A percentile compares a stretch with the other conserved stretches of the same genome.
Evolutionary conservation across 352 stramenopile genomes (phyloP).

Genomic region (Pythium phragmitis): DNA sequence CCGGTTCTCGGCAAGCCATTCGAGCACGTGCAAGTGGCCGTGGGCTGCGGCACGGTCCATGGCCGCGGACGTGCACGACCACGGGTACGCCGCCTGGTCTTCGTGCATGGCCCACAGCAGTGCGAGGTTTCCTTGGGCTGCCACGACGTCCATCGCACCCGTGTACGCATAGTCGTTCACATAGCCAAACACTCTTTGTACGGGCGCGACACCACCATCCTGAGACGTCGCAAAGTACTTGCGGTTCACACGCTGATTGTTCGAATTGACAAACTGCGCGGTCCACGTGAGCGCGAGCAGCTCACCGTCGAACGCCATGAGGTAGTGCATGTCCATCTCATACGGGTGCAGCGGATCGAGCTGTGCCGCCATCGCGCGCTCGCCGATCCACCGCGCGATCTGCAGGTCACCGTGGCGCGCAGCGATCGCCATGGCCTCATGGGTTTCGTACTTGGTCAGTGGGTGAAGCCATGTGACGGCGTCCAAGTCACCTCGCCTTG

Average conservation of each 20-base stretch:
- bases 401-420: constrained; percentile 32
- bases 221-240: constrained; percentile 10
- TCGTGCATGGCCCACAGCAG: constrained; percentile 15
- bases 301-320: background rate
- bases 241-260: constrained; percentile 18
- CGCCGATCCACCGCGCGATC: constrained; percentile 37
- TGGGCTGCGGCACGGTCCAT: constrained; percentile 23
- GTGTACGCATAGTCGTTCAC: constrained; percentile 1
- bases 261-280: constrained; percentile 12
- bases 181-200: constrained; percentile 10
- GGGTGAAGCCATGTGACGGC: constrained; percentile 43
- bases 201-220: background rate
- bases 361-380: background rate
- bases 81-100: constrained; percentile 4
- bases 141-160: constrained; percentile 15
- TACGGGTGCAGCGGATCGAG: constrained; percentile 10
- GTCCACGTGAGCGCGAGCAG: constrained; percentile 15
- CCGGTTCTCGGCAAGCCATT: constrained; percentile 30
- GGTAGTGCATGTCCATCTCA: constrained; percentile 8
- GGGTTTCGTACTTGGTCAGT: constrained; percentile 32
- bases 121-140: constrained; percentile 4
- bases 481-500: constrained; percentile 32
- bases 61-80: constrained; percentile 10
- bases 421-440: constrained; percentile 45
- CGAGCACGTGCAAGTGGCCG: constrained; percentile 31